Evolutionary conservation across 1,139 yeast genomes (phyloP).

Genomic region (Schwanniomyces etchellsii): DNA sequence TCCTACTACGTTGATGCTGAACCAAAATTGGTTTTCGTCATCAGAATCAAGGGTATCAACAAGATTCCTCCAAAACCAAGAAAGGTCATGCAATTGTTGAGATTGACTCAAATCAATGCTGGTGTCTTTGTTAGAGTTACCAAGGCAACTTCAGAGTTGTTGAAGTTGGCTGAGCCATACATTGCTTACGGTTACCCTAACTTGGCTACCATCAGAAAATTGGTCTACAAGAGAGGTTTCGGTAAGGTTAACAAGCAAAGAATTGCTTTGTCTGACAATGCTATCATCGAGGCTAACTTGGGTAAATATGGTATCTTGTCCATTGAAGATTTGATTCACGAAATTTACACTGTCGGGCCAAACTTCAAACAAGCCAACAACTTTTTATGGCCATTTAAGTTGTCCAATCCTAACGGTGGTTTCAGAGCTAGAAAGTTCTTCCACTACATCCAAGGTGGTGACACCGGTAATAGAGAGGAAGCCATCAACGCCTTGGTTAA

Average conservation of each 20-base stretch:
- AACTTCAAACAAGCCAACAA: conserved; percentile 99
- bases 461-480: conserved; percentile 99
- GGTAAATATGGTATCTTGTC: conserved; percentile 97
- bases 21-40: conserved; percentile 92
- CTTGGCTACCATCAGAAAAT: conserved; percentile 90
- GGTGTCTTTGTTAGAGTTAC: conserved; percentile 98
- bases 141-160: conserved; percentile 96
- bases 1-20: conserved; percentile 97
- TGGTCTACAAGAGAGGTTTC: conserved; percentile 99
- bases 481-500: conserved; percentile 96
- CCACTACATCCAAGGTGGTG: conserved; percentile 99
- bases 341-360: conserved; percentile 98
- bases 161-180: conserved; percentile 98
- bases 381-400: conserved; percentile 99
- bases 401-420: conserved; percentile 99
- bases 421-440: conserved; percentile 99
- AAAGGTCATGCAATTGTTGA: conserved; percentile 96
- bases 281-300: conserved; percentile 87
- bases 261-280: conserved; percentile 88
- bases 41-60: conserved; percentile 99
- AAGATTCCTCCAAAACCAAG: conserved; percentile 99
- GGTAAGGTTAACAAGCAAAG: conserved; percentile 99
- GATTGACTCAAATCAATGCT: conserved; percentile 97
- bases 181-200: conserved; percentile 99
- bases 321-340: conserved; percentile 97